Percentiles rank a stretch among this genome's conserved stretches.
These are phyloP conservation scores for Saccharomyces eubayanus DNA, from an alignment of 805 yeast genomes.

Conservation along the genomic window DNA sequence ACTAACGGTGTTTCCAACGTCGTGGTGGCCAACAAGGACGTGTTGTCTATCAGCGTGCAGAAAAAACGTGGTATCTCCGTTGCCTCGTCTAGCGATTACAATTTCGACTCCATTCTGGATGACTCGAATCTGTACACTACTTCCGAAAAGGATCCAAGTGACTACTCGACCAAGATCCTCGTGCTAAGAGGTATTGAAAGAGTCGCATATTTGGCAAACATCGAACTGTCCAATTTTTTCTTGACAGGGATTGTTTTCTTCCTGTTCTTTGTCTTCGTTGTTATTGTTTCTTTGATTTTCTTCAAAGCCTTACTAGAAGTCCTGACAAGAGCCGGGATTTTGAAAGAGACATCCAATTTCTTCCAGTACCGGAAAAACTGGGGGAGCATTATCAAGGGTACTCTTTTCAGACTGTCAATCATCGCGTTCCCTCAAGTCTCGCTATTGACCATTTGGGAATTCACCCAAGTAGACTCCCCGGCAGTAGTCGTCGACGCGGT, in stretches of 20 bases:
- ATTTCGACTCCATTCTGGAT: constrained; percentile 43
- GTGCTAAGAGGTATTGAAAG: constrained; percentile 87
- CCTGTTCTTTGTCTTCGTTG: constrained; percentile 61
- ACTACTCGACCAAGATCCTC: constrained; percentile 58
- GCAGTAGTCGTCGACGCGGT: constrained; percentile 78
- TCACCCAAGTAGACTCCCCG: constrained; percentile 71
- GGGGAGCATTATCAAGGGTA: constrained; percentile 80
- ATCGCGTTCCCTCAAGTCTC: constrained; percentile 85
- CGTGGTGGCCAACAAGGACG: constrained; percentile 52
- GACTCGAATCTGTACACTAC: constrained; percentile 54
- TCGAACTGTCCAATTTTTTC: constrained; percentile 80
- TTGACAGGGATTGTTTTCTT: constrained; percentile 82
- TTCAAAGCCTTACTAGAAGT: constrained; percentile 67
- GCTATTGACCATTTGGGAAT: constrained; percentile 81
- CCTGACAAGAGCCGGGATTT: constrained; percentile 46
- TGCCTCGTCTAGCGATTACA: constrained; percentile 31
- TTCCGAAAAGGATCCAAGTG: constrained; percentile 52
- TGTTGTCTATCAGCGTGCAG: constrained; percentile 80
- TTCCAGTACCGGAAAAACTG: constrained; percentile 73
- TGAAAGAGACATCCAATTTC: constrained; percentile 54
- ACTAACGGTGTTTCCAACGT: constrained; percentile 88
- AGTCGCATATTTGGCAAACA: constrained; percentile 74
- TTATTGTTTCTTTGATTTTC: constrained; percentile 45
- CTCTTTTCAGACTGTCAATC: constrained; percentile 71
- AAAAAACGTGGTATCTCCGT: constrained; percentile 39